These are phyloP conservation scores for Termitomyces sp. DNA, from an alignment of 768 basidiomycete species.

Conservation along the genomic window DNA sequence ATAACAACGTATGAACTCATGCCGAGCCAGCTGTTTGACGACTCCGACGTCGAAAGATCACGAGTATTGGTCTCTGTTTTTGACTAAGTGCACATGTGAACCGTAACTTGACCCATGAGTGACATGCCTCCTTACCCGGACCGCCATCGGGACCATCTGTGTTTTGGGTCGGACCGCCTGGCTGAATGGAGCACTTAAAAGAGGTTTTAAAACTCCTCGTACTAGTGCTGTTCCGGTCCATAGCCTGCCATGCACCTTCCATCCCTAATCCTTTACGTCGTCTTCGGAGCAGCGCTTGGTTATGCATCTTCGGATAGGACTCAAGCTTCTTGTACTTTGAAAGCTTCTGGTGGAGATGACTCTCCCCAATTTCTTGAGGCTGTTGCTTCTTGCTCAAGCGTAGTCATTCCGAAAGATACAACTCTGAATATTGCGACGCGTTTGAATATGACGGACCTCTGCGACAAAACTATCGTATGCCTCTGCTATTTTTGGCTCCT, in stretches of 20 bases:
- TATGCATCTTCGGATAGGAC: background rate
- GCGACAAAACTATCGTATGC: constrained; percentile 43
- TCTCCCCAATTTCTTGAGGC: constrained; percentile 41
- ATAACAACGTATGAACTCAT: too few relatives aligned
- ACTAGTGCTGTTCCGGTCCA: background rate
- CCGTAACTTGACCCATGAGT: background rate
- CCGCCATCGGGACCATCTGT: constrained; percentile 4
- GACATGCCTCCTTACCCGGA: constrained; percentile 2
- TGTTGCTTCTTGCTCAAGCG: constrained; percentile 32
- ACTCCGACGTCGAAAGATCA: background rate
- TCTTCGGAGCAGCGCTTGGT: constrained; percentile 2
- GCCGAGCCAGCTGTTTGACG: too few relatives aligned
- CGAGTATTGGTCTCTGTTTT: background rate
- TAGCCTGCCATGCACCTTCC: constrained; percentile 3
- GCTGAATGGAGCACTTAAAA: background rate
- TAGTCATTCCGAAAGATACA: constrained; percentile 36
- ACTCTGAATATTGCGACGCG: constrained; percentile 46
- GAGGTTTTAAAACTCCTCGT: background rate
- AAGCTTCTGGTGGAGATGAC: constrained; percentile 44
- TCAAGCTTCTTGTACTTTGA: constrained; percentile 31
- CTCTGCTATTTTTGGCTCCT: background rate
- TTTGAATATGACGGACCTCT: constrained; percentile 48
- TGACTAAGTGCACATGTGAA: background rate
- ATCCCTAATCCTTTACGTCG: background rate
- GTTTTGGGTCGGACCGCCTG: constrained; percentile 9